Evolutionary conservation across 2,329 filamentous ascomycete genomes (phyloP), one percentile per base, ranked within the genome.

Genomic region (Stachybotrys echinatus): DNA sequence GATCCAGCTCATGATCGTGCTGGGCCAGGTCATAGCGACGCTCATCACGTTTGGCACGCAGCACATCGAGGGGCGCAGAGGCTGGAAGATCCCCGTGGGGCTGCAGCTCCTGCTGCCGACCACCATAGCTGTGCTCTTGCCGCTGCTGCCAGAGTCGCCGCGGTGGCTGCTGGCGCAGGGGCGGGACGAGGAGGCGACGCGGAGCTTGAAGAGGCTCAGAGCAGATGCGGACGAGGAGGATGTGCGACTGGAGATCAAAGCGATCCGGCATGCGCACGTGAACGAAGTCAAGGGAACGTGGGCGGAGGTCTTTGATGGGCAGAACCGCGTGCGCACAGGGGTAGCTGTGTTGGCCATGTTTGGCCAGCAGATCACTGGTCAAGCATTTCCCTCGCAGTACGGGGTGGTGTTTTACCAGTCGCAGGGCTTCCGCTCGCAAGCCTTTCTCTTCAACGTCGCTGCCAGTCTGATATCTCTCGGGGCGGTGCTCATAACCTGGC

Each of bases 61-160:
- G 27, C 47, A 53, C 12, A 59, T 65, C n/a, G 19, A 48, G 2
- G 48, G 34, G 7, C 44, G 55, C 2, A 50, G 50, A 0, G 55
- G 50, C 6, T 79, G 76, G 75, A 62, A 71, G 12, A 64, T 71
- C n/a, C 74, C 74, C 0, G 72, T 73, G 17, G 68, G 65, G 1
- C 53, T 76, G 3, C 73, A 76, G 59, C 71, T 73, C 58, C 47
- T 71, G 2, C 73, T 68, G 45, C 68, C 70, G 0, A 54, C 67
- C 0, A 56, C 71, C 1, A 59, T 75, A 1, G 50, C 74, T 4
- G 47, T 62, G 0, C 58, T 65, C 2, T 58, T 70, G 2, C 54
- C 60, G 6, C 64, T 73, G 40, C 62, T 73, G 4, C 73, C 73
- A 0, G 74, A 77, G 55, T 72, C 69, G 2, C 74, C 74, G 1